These are phyloP conservation scores for Epithele typhae DNA, from an alignment of 768 basidiomycete species.

Conservation along the genomic window DNA sequence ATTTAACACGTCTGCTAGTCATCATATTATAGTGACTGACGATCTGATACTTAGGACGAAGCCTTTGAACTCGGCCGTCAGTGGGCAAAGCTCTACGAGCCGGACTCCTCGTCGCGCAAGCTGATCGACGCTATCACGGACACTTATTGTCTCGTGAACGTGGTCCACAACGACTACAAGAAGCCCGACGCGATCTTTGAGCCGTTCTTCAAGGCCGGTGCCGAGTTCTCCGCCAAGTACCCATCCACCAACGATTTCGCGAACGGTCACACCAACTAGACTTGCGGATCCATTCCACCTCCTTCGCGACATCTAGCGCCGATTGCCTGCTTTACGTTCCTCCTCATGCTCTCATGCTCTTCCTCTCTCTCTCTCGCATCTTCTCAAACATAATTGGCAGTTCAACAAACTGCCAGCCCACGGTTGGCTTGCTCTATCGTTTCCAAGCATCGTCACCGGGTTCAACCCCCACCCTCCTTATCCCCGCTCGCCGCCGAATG, in stretches of 20 bases:
- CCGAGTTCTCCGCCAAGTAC: slow-evolving; percentile 42
- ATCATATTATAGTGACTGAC: too few relatives aligned
- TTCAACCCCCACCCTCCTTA: slow-evolving; percentile 73
- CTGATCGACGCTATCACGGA: slow-evolving; percentile 80
- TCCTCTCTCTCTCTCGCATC: slow-evolving; percentile 9
- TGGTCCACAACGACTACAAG: slow-evolving; percentile 96
- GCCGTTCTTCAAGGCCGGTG: slow-evolving; percentile 78
- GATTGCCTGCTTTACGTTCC: too few relatives aligned
- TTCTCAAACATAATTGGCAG: slow-evolving; percentile 12
- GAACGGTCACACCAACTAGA: slow-evolving; percentile 21
- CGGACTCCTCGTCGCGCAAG: slow-evolving; percentile 67
- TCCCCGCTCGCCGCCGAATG: too few relatives aligned
- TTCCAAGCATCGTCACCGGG: slow-evolving; percentile 48
- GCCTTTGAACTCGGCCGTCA: slow-evolving; percentile 89
- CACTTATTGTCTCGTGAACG: slow-evolving; percentile 81
- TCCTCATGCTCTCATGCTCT: neutral
- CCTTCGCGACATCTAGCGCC: neutral
- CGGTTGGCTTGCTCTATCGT: slow-evolving; percentile 28
- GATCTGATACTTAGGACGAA: too few relatives aligned
- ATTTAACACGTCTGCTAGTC: slow-evolving; percentile 13
- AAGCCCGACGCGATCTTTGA: slow-evolving; percentile 78
- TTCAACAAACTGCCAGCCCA: slow-evolving; percentile 17
- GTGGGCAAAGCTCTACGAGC: slow-evolving; percentile 87
- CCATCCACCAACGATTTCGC: slow-evolving; percentile 24
- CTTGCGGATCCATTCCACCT: neutral